These are phyloP conservation scores for Xerocomellus amylosporus DNA, from an alignment of 768 basidiomycete genomes.

Conservation along the genomic window DNA sequence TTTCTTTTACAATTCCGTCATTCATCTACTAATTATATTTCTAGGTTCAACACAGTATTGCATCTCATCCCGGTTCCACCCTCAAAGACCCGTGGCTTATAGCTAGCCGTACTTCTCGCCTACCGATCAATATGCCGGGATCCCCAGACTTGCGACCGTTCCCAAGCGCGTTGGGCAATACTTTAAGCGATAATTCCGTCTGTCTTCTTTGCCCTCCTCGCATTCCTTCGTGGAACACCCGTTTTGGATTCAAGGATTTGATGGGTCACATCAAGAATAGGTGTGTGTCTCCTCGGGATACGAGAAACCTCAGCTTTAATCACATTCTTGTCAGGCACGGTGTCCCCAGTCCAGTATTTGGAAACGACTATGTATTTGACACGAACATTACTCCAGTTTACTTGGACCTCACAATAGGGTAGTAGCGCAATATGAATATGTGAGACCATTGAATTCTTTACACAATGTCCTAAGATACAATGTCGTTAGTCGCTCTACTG, in stretches of 20 bases:
- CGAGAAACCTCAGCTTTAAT: neutral
- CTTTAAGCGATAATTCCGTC: slow-evolving; percentile 17
- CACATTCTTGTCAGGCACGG: slow-evolving; percentile 14
- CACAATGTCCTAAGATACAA: neutral
- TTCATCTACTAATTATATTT: neutral
- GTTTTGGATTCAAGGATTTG: slow-evolving; percentile 15
- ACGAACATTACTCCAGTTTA: slow-evolving; percentile 20
- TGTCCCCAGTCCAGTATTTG: slow-evolving; percentile 14
- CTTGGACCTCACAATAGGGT: slow-evolving; percentile 1
- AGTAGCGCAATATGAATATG: neutral
- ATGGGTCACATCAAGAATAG: slow-evolving; percentile 17
- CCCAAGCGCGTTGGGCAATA: neutral
- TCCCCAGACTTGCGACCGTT: neutral
- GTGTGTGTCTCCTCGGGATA: slow-evolving; percentile 11
- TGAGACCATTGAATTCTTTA: neutral
- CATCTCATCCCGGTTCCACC: slow-evolving; percentile 13
- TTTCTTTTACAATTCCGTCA: neutral
- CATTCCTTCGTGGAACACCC: slow-evolving; percentile 28
- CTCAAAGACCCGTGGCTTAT: slow-evolving; percentile 9
- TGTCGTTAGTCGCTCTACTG: neutral
- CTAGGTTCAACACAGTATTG: slow-evolving; percentile 21
- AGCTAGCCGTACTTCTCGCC: neutral
- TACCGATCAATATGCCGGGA: neutral
- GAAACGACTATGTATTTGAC: slow-evolving; percentile 21
- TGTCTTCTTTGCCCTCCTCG: slow-evolving; percentile 28